These are phyloP conservation scores for Solidago caesia DNA, from an alignment of 129 eudicot species.

Conservation along the genomic window DNA sequence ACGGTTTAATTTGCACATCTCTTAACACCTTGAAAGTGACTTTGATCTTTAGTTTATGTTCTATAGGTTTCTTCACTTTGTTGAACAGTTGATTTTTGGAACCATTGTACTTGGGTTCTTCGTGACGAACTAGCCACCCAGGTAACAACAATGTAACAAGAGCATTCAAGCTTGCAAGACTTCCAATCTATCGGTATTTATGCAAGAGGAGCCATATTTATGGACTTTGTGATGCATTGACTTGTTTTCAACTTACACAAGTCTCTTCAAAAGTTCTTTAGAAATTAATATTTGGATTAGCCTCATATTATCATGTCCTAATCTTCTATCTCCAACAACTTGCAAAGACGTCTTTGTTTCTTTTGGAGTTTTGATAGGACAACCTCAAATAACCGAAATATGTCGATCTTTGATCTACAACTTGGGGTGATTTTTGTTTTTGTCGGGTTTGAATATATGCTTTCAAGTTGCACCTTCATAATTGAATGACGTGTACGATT, in stretches of 20 bases:
- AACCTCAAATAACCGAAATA: not conserved
- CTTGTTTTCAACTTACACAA: too few species aligned
- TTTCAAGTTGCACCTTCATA: not conserved
- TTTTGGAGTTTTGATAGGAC: too few species aligned
- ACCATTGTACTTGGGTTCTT: not conserved
- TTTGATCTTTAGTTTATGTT: not conserved
- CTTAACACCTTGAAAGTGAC: not conserved
- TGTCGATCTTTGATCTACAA: not conserved
- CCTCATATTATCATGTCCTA: too few species aligned
- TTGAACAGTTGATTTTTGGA: not conserved
- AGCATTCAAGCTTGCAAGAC: not conserved
- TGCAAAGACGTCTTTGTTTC: too few species aligned
- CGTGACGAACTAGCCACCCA: not conserved
- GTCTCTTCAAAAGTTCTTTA: too few species aligned
- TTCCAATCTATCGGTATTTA: too few species aligned
- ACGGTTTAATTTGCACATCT: not conserved
- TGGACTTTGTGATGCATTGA: too few species aligned
- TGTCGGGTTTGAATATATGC: not conserved
- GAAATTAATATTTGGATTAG: too few species aligned
- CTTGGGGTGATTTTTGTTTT: not conserved
- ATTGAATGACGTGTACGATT: not conserved
- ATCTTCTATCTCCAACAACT: too few species aligned
- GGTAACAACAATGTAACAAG: not conserved
- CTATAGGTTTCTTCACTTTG: too few species aligned
- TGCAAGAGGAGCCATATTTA: too few species aligned